Percentiles rank a stretch among this genome's conserved stretches.
Conservation (phyloP, 2,329 filamentous ascomycete species). For the Stromatinia cepivora region DNA sequence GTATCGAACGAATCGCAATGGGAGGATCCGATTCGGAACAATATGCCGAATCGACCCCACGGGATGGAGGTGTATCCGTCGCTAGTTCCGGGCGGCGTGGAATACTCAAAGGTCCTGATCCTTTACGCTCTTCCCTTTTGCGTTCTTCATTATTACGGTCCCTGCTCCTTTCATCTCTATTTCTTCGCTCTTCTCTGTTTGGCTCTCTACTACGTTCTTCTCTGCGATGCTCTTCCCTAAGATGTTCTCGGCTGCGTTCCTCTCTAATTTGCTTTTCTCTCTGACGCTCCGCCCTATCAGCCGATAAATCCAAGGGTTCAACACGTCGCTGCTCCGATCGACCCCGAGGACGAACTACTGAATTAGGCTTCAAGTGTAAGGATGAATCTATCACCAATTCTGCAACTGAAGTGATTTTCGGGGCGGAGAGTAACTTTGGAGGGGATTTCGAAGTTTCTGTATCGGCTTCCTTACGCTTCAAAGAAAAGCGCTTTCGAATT, state of each 20-base stretch:
- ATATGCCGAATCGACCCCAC: constrained; percentile 40
- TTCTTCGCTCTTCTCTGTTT: not conserved
- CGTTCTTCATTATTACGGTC: not conserved
- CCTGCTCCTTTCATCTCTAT: not conserved
- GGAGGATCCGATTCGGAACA: constrained; percentile 39
- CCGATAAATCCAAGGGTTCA: constrained; percentile 14
- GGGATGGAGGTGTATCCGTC: constrained; percentile 34
- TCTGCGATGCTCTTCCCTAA: not conserved
- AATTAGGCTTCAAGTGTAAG: constrained; percentile 27
- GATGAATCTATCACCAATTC: constrained; percentile 15
- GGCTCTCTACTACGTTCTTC: not conserved
- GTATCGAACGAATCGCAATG: constrained; percentile 24
- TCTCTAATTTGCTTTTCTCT: constrained; percentile 14
- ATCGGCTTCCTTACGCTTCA: constrained; percentile 35
- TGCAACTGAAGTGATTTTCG: constrained; percentile 23
- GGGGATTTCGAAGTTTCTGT: constrained; percentile 23
- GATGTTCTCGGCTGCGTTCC: constrained; percentile 1
- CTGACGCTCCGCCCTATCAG: not conserved
- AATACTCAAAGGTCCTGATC: constrained; percentile 6
- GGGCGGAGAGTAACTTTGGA: not conserved
- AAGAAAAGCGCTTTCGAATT: constrained; percentile 38
- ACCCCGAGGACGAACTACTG: constrained; percentile 17
- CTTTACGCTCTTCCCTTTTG: not conserved
- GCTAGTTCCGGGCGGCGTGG: constrained; percentile 26
- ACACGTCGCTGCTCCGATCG: not conserved